Evolutionary conservation across 1,284 basidiomycete species (phyloP).

Genomic region (Pholiota adiposa): DNA sequence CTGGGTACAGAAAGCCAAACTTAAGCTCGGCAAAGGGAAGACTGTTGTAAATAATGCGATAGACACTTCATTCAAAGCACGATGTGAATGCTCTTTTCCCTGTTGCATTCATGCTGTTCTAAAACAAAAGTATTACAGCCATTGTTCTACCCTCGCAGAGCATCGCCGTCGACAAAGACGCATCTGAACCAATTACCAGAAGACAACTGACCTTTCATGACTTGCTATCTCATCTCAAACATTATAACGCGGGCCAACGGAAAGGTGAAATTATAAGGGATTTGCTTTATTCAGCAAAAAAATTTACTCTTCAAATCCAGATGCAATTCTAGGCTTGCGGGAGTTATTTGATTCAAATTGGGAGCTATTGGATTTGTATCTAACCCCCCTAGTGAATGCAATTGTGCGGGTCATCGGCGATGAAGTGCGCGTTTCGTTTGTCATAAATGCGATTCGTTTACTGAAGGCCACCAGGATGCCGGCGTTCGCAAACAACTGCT

Average conservation of each 20-base stretch:
- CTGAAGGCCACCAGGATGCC: slow-evolving; percentile 52
- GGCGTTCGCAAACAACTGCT: slow-evolving; percentile 65
- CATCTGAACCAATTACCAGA: slow-evolving; percentile 69
- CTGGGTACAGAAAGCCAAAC: slow-evolving; percentile 84
- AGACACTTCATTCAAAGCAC: slow-evolving; percentile 94
- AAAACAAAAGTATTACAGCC: slow-evolving; percentile 47
- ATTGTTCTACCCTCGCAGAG: slow-evolving; percentile 91
- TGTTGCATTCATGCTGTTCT: slow-evolving; percentile 10
- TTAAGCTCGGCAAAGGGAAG: slow-evolving; percentile 97
- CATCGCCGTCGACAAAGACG: slow-evolving; percentile 60
- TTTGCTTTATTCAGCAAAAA: slow-evolving; percentile 2
- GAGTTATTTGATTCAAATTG: slow-evolving; percentile 79
- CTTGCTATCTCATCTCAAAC: slow-evolving; percentile 79
- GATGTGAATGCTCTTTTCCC: slow-evolving; percentile 58
- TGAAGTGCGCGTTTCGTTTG: slow-evolving; percentile 56
- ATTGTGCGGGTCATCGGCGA: slow-evolving; percentile 79
- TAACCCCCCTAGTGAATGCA: slow-evolving; percentile 69
- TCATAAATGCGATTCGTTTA: background rate
- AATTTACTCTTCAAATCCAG: slow-evolving; percentile 39
- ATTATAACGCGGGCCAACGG: slow-evolving; percentile 79
- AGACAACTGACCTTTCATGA: slow-evolving; percentile 81
- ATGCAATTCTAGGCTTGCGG: slow-evolving; percentile 81
- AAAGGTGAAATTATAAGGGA: slow-evolving; percentile 48
- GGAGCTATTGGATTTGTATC: slow-evolving; percentile 55
- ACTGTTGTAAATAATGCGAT: slow-evolving; percentile 83